phyloP scores from a whole-genome alignment of 345 rosid genomes.

The Lagerstroemia speciosa region DNA sequence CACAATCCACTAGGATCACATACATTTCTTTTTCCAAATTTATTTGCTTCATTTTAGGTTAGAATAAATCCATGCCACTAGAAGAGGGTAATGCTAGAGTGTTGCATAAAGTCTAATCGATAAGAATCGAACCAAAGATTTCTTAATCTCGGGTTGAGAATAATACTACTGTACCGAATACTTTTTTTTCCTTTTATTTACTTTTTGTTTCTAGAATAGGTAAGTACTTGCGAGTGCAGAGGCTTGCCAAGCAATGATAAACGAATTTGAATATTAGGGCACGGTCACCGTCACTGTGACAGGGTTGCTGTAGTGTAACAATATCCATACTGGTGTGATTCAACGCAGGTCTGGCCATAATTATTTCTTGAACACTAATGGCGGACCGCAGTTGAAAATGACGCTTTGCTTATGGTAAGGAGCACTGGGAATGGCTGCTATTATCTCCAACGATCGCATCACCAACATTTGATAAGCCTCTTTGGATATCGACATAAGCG shows the following conservation, averaged over 20 bases:
- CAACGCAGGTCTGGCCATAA: neutral
- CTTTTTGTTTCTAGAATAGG: neutral
- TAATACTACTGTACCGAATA: neutral
- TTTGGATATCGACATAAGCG: neutral
- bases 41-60: no score
- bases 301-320: neutral
- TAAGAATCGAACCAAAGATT: no score
- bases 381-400: neutral
- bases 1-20: neutral
- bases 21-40: no score
- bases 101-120: no score
- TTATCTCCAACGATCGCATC: neutral
- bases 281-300: neutral
- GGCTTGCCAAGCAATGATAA: conserved; percentile 5
- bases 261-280: conserved; percentile 8
- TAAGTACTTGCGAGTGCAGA: neutral
- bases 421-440: neutral
- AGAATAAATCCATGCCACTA: no score
- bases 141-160: no score
- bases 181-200: neutral
- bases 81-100: no score
- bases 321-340: neutral
- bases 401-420: neutral
- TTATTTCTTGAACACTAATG: neutral
- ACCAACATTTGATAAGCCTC: neutral